Base-by-base conservation (phyloP, 768 basidiomycete species). In the Leucosporidium creatinivorum region DNA sequence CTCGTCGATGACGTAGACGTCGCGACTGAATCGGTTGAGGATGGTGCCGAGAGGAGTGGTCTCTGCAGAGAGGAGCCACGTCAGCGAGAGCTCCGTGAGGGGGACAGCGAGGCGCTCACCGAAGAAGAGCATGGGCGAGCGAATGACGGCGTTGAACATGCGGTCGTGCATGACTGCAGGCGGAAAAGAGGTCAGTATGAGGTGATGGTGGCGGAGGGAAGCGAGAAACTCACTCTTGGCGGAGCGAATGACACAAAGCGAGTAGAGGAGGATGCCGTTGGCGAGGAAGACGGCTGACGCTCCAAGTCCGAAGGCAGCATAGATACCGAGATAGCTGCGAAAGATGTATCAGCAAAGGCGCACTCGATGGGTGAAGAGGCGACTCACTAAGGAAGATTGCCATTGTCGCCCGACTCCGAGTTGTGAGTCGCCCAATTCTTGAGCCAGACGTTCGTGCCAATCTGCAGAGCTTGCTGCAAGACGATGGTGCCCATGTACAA, bases 21-120 rank as follows among this genome's bases (percentile, higher is more conserved):
- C 94, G 3, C 91, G 85, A 4, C 90, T 90, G 79, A 97, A 97
- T 31, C 96, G 77, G 78, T 96, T 97, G 61, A 97, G 76, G 62
- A 93, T 88, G 6, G 58, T 59, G 25, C 58, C 58, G 26, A 59
- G 58, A 21, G 58, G 58, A 15, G 58, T 59, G 26, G 58, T 59
- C 58, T 59, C 58, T 54, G 52, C 52, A 28, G 25, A 2, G 7
- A 10, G 25, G 51, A 19, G 10, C 26, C 3, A 54, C 6, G 26
- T 25, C 52, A 54, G 26, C 52, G 44, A 59, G 47, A 23, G 47
- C 44, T 1, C 50, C 17, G 3, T 6, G 50, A 19, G 7, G 23
- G n/a, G 13, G 39, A 13, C 3, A 44, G 50, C 4, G 9, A 3
- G 7, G 50, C 23, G 25, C 50, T 23, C 13, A 51, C 25, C 50